These are phyloP conservation scores for Auriscalpium vulgare DNA, from an alignment of 768 basidiomycete genomes.

Conservation along the genomic window DNA sequence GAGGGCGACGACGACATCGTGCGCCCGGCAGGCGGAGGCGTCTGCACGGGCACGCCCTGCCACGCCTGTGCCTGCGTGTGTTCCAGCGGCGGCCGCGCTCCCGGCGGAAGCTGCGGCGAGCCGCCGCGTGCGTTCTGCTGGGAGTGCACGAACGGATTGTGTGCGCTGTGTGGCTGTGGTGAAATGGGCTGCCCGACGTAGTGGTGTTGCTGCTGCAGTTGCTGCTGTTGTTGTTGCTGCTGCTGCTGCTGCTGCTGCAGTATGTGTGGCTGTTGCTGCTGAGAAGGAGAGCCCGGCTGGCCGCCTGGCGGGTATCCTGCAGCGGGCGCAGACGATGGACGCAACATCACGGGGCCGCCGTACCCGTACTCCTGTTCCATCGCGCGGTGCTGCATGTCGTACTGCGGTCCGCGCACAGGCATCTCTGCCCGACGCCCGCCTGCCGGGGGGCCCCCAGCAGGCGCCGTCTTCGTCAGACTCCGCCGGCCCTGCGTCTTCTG, in stretches of 20 bases:
- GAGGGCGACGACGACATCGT: constrained; percentile 27
- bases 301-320: not conserved
- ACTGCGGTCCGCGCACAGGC: constrained; percentile 82
- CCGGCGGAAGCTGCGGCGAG: constrained; percentile 32
- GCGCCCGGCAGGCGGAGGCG: constrained; percentile 19
- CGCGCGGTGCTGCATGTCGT: constrained; percentile 88
- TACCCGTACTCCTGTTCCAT: constrained; percentile 82
- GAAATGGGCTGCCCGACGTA: too few species aligned
- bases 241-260: constrained; percentile 35
- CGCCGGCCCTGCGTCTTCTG: constrained; percentile 34
- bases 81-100: constrained; percentile 34
- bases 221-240: constrained; percentile 31
- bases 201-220: too few species aligned
- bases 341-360: constrained; percentile 3
- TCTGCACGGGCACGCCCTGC: constrained; percentile 24
- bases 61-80: constrained; percentile 19
- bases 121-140: constrained; percentile 21
- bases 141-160: constrained; percentile 8
- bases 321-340: not conserved
- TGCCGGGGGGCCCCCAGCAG: constrained; percentile 33
- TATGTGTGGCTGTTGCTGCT: constrained; percentile 13
- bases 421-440: constrained; percentile 71
- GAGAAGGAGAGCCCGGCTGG: not conserved
- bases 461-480: constrained; percentile 60
- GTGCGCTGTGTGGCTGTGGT: constrained; percentile 9